A percentile compares a stretch with the other conserved stretches of the same genome.
Conservation (phyloP, 352 stramenopile genomes). For the Pythium vanterpoolii region DNA sequence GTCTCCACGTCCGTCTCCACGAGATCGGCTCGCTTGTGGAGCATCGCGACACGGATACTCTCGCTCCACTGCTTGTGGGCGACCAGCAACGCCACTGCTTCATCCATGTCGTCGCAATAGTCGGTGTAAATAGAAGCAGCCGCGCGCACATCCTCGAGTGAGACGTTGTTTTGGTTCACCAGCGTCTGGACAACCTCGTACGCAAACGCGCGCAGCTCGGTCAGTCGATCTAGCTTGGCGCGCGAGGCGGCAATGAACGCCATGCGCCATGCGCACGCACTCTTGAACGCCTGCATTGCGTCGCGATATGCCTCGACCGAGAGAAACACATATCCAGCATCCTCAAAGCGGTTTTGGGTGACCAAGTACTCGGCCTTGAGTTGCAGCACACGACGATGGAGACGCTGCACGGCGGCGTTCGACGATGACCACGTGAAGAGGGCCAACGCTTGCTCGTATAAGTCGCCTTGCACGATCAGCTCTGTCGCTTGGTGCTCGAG, state of each 20-base stretch:
- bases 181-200: constrained; percentile 54
- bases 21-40: constrained; percentile 56
- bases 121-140: constrained; percentile 65
- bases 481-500: constrained; percentile 35
- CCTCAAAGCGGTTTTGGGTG: constrained; percentile 35
- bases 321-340: constrained; percentile 64
- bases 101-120: constrained; percentile 69
- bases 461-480: constrained; percentile 37
- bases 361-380: constrained; percentile 51
- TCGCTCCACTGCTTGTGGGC: constrained; percentile 56
- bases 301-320: constrained; percentile 34
- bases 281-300: constrained; percentile 53
- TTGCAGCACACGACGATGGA: constrained; percentile 38
- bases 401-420: constrained; percentile 9
- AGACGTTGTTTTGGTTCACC: constrained; percentile 32
- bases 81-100: constrained; percentile 67
- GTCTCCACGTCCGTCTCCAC: constrained; percentile 73
- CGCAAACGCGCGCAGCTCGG: constrained; percentile 37
- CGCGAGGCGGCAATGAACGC: constrained; percentile 41
- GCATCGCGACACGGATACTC: constrained; percentile 47
- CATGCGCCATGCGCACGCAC: constrained; percentile 58
- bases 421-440: constrained; percentile 33
- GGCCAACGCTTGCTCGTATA: constrained; percentile 50
- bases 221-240: constrained; percentile 18
- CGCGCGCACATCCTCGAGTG: constrained; percentile 29